Conservation (phyloP, 2,329 filamentous ascomycete species). For the Colletotrichum lindemuthianum region DNA sequence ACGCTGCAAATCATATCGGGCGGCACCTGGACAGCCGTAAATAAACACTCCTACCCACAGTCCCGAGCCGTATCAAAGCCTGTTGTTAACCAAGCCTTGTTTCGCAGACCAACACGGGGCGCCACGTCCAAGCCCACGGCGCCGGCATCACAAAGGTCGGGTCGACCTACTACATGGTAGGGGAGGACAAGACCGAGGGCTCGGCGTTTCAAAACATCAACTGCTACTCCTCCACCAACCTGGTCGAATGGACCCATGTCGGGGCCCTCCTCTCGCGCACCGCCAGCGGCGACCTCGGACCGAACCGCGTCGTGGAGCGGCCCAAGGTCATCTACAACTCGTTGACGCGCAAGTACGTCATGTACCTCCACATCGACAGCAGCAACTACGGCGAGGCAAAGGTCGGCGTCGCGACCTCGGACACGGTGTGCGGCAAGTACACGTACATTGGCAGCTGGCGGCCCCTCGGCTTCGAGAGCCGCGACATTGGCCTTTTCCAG, state of each 20-base stretch:
- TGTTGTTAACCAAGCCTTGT: constrained; percentile 7
- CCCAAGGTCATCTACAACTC: constrained; percentile 77
- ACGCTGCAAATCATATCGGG: constrained; percentile 53
- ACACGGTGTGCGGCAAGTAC: constrained; percentile 70
- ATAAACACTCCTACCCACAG: background rate
- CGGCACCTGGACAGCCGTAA: constrained; percentile 57
- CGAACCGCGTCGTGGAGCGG: constrained; percentile 70
- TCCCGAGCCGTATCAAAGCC: background rate
- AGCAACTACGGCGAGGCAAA: constrained; percentile 70
- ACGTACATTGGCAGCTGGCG: constrained; percentile 46
- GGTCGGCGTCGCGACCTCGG: constrained; percentile 70
- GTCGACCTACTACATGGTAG: constrained; percentile 72
- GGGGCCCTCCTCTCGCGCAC: constrained; percentile 67
- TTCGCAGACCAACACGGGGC: constrained; percentile 53
- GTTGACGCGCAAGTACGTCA: constrained; percentile 68
- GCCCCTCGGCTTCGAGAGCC: constrained; percentile 44
- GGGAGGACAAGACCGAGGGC: constrained; percentile 75
- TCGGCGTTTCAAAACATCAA: constrained; percentile 71
- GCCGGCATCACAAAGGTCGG: constrained; percentile 65
- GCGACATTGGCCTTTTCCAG: constrained; percentile 70
- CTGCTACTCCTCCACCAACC: constrained; percentile 72
- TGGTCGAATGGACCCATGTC: constrained; percentile 72
- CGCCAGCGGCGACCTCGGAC: constrained; percentile 64
- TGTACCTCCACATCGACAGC: constrained; percentile 76
- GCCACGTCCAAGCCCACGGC: constrained; percentile 74